Base-by-base conservation (phyloP, 2,329 filamentous ascomycete genomes). In the Cladosporium halotolerans region DNA sequence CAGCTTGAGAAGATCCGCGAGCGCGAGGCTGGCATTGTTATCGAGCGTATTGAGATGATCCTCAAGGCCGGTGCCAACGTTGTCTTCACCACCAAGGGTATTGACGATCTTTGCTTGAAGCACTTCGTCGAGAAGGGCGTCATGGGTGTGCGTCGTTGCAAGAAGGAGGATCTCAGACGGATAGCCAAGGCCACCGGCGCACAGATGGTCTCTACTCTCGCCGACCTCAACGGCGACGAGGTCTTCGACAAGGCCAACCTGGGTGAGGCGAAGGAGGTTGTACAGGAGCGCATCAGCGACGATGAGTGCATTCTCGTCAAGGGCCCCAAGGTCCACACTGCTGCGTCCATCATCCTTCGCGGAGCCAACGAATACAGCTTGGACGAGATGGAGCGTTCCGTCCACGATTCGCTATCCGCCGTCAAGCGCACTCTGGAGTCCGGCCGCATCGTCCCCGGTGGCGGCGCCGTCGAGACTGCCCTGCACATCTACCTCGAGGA, bases 401-500 rank as follows among this genome's bases (percentile, higher is more conserved):
- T 99, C 14, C 93, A 99, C 76, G 93, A 99, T 73, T 95, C 92
- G 11, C 80, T 99, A 44, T 96, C 89, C 62, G 93, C 93, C 44
- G 91, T 99, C 60, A 99, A 99, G 84, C 84, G 93, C 63, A 96
- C 93, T 3, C 79, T 99, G 7, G 93, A 99, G 76, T 96, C 89
- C 67, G 93, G 93, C 66, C 91, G 88, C 73, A 95, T 99, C 61
- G 93, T 99, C 38, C 93, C 93, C 13, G 93, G 93, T 61, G 93
- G 93, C 61, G 93, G 92, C 68, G 93, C 93, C 41, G 92, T 96
- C 18, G 93, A 99, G 78, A 97, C 93, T n/a, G 93, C 93, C 45
- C 82, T 99, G 60, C 93, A 97, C 77, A 99, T 99, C 70, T 99
- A 97, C 76, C 82, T 99, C 33, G 93, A 99, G 76, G 93, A 99